A percentile compares a stretch with the other conserved stretches of the same genome.
These are phyloP conservation scores for Lachnellula arida DNA, from an alignment of 2,329 filamentous ascomycete species.

Conservation along the genomic window DNA sequence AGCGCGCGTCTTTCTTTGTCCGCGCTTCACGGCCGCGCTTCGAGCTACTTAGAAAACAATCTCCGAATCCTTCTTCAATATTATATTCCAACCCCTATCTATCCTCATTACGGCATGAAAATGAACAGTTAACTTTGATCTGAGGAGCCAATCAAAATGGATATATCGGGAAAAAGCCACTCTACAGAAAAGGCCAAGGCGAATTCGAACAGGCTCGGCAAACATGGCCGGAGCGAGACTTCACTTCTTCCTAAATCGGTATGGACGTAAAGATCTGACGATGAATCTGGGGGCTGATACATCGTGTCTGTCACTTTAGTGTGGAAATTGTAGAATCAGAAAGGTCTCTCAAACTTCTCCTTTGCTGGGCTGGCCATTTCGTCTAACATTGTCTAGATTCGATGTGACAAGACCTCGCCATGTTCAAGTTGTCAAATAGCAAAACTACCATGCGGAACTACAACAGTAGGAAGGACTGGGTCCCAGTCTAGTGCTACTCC, in stretches of 20 bases:
- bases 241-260: constrained; percentile 10
- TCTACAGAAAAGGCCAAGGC: not conserved
- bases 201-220: not conserved
- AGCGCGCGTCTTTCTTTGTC: too few relatives aligned
- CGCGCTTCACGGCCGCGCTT: too few relatives aligned
- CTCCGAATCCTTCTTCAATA: too few relatives aligned
- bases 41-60: too few relatives aligned
- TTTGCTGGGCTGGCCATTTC: not conserved
- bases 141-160: not conserved
- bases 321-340: constrained; percentile 11
- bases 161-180: not conserved
- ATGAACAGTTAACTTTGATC: too few relatives aligned
- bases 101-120: too few relatives aligned
- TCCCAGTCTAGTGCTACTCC: not conserved
- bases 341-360: constrained; percentile 1
- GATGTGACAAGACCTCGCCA: constrained; percentile 13
- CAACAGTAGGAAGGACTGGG: not conserved
- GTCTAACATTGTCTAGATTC: constrained; percentile 6
- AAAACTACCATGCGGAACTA: constrained; percentile 7
- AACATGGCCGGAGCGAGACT: not conserved
- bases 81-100: too few relatives aligned
- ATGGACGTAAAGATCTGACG: not conserved
- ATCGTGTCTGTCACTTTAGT: not conserved
- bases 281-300: not conserved
- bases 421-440: constrained; percentile 16